Conservation (phyloP, 805 yeast species). For the Candida michaelii region DNA sequence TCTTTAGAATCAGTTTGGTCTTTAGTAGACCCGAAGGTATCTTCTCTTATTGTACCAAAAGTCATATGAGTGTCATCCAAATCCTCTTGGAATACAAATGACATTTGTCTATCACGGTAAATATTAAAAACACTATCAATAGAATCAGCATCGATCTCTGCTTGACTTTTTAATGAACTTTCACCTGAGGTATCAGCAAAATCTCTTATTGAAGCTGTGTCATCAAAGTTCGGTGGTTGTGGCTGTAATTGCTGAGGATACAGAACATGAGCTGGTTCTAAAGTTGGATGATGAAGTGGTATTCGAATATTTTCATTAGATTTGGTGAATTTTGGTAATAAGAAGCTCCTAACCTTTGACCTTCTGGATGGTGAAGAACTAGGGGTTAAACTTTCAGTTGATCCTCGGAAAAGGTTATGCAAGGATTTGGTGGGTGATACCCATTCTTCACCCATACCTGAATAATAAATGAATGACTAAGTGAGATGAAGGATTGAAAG, state of each 20-base stretch:
- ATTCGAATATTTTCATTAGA: slow-evolving; percentile 1
- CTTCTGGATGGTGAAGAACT: slow-evolving; percentile 7
- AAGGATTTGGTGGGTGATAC: slow-evolving; percentile 29
- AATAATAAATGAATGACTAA: neutral
- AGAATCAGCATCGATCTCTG: slow-evolving; percentile 25
- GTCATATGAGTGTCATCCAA: slow-evolving; percentile 21
- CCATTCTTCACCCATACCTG: slow-evolving; percentile 13
- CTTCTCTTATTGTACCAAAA: no score
- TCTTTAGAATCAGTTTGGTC: neutral
- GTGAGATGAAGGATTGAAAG: neutral
- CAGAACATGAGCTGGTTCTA: neutral
- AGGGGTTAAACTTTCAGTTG: slow-evolving; percentile 19
- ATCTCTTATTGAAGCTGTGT: slow-evolving; percentile 25
- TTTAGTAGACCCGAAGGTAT: no score
- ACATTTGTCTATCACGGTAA: slow-evolving; percentile 15
- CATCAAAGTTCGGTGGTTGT: neutral
- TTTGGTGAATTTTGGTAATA: neutral
- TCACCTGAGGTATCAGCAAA: slow-evolving; percentile 39
- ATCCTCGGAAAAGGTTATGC: slow-evolving; percentile 21
- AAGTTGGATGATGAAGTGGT: slow-evolving; percentile 3
- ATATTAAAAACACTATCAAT: slow-evolving; percentile 33
- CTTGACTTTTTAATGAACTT: neutral
- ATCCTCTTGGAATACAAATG: slow-evolving; percentile 28
- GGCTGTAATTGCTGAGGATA: neutral
- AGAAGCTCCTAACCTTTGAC: neutral